Conservation (phyloP, 768 basidiomycete species). For the Boletus tylopilopsis region DNA sequence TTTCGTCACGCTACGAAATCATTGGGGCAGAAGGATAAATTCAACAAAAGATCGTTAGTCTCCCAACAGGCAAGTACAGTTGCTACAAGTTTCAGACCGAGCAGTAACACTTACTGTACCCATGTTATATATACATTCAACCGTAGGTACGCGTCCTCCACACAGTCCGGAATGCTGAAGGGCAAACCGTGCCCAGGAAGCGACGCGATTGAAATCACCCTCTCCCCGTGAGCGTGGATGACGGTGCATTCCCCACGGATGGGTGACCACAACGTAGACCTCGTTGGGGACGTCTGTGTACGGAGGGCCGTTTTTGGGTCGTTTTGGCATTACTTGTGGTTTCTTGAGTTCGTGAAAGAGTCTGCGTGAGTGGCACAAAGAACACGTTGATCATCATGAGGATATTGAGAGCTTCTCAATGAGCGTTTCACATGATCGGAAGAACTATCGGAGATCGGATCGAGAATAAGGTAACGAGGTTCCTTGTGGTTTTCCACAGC, state of each 20-base stretch:
- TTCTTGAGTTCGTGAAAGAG: not conserved
- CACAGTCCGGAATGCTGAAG: constrained; percentile 19
- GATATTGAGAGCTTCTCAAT: too few species aligned
- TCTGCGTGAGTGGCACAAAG: not conserved
- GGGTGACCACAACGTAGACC: constrained; percentile 22
- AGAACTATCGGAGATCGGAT: not conserved
- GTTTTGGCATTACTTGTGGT: constrained; percentile 16
- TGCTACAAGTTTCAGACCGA: not conserved
- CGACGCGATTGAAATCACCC: constrained; percentile 20
- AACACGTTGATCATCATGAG: not conserved
- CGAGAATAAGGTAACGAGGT: not conserved
- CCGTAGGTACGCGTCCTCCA: constrained; percentile 7
- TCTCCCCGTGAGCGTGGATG: constrained; percentile 3
- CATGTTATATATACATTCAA: constrained; percentile 27
- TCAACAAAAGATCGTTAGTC: too few species aligned
- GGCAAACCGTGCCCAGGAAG: constrained; percentile 23
- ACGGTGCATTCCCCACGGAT: constrained; percentile 22
- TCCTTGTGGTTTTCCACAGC: too few species aligned
- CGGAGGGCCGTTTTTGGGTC: constrained; percentile 25
- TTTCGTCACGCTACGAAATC: constrained; percentile 24
- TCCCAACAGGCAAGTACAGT: constrained; percentile 1
- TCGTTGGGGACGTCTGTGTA: constrained; percentile 21
- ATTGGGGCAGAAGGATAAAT: too few species aligned
- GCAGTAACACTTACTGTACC: constrained; percentile 27
- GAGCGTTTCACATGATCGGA: too few species aligned